These are phyloP conservation scores for Cubamyces sp. DNA, from an alignment of 768 basidiomycete species.

Conservation along the genomic window DNA sequence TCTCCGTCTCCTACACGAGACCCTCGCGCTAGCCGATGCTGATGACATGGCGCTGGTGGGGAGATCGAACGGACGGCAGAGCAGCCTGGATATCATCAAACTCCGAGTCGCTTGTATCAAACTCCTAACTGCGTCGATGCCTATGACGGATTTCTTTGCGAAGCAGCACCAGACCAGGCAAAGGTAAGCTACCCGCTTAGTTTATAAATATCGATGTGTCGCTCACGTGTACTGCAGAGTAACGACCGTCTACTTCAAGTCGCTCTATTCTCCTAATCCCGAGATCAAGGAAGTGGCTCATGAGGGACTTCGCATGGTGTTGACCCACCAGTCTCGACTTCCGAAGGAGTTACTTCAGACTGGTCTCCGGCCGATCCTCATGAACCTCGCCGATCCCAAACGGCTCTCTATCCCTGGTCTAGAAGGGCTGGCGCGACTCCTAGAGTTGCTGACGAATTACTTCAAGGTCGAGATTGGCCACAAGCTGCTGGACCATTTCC, in stretches of 20 bases:
- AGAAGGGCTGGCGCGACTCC: conserved; percentile 90
- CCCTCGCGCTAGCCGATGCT: conserved; percentile 92
- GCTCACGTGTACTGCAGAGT: conserved; percentile 55
- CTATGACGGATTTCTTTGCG: conserved; percentile 90
- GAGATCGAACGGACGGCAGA: conserved; percentile 76
- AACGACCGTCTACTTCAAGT: conserved; percentile 97
- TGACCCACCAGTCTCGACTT: conserved; percentile 86
- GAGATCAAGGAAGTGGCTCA: conserved; percentile 97
- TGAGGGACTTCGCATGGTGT: conserved; percentile 86
- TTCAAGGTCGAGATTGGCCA: conserved; percentile 99
- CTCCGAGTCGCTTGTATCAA: conserved; percentile 94
- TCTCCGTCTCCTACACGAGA: conserved; percentile 88
- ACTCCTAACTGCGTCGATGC: conserved; percentile 92
- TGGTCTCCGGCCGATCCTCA: conserved; percentile 92
- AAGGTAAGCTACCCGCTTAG: conserved; percentile 54
- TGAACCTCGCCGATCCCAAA: conserved; percentile 97
- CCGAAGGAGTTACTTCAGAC: conserved; percentile 96
- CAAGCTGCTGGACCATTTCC: conserved; percentile 96
- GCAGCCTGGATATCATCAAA: conserved; percentile 79
- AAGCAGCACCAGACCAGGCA: conserved; percentile 84
- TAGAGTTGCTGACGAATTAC: conserved; percentile 95
- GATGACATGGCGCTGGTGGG: conserved; percentile 85
- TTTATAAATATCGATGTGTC: too few relatives aligned
- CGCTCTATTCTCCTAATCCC: conserved; percentile 86
- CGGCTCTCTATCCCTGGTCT: conserved; percentile 89